Percentiles rank a stretch among this genome's conserved stretches.
phyloP scores from a whole-genome alignment of 768 basidiomycete genomes.

The Phlegmacium glaucopus region DNA sequence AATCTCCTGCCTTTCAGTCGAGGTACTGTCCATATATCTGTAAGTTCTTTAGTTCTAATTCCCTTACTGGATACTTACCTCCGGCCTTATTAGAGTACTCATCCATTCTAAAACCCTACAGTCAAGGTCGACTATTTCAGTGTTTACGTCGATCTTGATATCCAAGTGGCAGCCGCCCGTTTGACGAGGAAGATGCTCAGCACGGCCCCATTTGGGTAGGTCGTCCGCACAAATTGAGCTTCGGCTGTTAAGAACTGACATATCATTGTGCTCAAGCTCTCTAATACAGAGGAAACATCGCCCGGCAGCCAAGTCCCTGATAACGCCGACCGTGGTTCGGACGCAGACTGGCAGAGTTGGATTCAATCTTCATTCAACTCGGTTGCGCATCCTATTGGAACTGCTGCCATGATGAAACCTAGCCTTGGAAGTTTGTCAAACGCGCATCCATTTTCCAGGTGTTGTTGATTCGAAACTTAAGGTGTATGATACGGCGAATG shows the following conservation, averaged over 20 bases:
- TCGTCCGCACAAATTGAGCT: background rate
- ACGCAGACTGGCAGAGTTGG: slow-evolving; percentile 45
- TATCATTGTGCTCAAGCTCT: slow-evolving; percentile 16
- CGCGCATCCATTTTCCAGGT: slow-evolving; percentile 27
- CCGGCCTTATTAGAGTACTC: slow-evolving; percentile 28
- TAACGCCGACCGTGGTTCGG: slow-evolving; percentile 38
- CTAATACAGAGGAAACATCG: slow-evolving; percentile 39
- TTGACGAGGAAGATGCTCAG: slow-evolving; percentile 40
- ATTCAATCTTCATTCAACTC: slow-evolving; percentile 38
- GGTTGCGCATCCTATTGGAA: slow-evolving; percentile 48
- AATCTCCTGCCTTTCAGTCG: slow-evolving; percentile 53
- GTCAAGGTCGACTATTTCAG: slow-evolving; percentile 51
- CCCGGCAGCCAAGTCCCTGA: slow-evolving; percentile 43
- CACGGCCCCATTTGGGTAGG: slow-evolving; percentile 39
- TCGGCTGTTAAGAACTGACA: background rate
- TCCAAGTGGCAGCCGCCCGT: slow-evolving; percentile 47
- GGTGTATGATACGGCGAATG: slow-evolving; percentile 45
- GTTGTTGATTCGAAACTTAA: slow-evolving; percentile 44
- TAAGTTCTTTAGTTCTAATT: slow-evolving; percentile 12
- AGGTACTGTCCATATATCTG: slow-evolving; percentile 46
- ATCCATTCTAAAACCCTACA: slow-evolving; percentile 45
- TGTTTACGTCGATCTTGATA: slow-evolving; percentile 43
- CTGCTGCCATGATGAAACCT: slow-evolving; percentile 40
- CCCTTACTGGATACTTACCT: background rate
- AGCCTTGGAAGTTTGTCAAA: slow-evolving; percentile 33